phyloP scores from a whole-genome alignment of 2,329 filamentous ascomycete species.

The Metarhizium rileyi region DNA sequence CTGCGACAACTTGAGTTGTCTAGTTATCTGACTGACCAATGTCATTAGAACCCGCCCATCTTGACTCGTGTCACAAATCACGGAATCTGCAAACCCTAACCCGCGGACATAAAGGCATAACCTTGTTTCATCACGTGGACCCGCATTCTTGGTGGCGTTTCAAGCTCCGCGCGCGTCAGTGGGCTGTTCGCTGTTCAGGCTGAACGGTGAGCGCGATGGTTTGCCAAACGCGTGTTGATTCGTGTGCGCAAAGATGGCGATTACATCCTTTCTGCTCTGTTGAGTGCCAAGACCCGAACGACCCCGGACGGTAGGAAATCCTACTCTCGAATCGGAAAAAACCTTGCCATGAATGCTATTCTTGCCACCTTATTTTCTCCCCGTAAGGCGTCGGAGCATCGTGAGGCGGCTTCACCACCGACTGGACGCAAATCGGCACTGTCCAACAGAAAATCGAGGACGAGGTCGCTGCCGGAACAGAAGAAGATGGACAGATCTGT shows the following conservation, averaged over 20 bases:
- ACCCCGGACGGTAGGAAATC: neutral
- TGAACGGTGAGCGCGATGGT: neutral
- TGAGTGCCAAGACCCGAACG: neutral
- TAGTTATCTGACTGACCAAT: too few species aligned
- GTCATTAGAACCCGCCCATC: too few species aligned
- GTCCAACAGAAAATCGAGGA: neutral
- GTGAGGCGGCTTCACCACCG: constrained; percentile 1
- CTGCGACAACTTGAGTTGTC: too few species aligned
- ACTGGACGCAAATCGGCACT: neutral
- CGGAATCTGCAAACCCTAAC: too few species aligned
- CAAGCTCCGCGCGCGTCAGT: neutral
- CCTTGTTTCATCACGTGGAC: neutral
- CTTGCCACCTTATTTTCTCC: constrained; percentile 5
- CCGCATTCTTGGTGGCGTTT: neutral
- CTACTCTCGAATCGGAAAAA: neutral
- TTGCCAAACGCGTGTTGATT: neutral
- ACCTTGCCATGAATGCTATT: constrained; percentile 1
- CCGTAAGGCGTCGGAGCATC: neutral
- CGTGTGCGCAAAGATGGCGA: neutral
- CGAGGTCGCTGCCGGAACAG: constrained; percentile 1
- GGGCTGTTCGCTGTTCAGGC: neutral
- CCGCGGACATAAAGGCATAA: neutral
- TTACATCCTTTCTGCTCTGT: neutral
- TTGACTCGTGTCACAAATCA: too few species aligned
- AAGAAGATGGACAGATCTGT: neutral